These are phyloP conservation scores for Alternaria sp. DNA, from an alignment of 2,329 filamentous ascomycete genomes.

Conservation along the genomic window DNA sequence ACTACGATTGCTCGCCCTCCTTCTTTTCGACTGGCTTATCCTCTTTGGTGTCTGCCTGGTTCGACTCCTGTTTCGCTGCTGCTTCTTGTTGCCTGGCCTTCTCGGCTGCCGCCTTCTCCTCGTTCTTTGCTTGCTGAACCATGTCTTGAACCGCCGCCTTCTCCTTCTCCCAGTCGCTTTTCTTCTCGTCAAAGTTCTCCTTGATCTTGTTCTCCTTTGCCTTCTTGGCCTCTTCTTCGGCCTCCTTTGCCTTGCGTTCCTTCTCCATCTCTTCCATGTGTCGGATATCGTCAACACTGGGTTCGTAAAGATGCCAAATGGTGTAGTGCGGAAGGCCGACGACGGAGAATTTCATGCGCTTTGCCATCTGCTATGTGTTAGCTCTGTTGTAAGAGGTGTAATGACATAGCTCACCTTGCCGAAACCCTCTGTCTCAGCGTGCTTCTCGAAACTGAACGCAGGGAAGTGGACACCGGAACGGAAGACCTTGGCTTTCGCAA, in stretches of 20 bases:
- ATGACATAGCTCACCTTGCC: conserved; percentile 74
- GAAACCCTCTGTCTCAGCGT: conserved; percentile 97
- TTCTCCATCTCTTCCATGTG: conserved; percentile 99
- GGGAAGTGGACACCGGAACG: conserved; percentile 95
- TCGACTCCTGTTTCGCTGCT: conserved; percentile 34
- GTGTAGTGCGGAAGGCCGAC: conserved; percentile 96
- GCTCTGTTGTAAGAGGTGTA: not conserved
- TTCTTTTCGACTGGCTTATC: conserved; percentile 24
- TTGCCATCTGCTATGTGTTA: conserved; percentile 77
- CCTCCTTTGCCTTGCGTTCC: conserved; percentile 79
- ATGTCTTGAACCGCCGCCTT: conserved; percentile 78
- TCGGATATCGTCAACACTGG: conserved; percentile 94
- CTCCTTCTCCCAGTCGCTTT: conserved; percentile 87
- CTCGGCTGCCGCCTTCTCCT: conserved; percentile 47
- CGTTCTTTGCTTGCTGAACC: conserved; percentile 61
- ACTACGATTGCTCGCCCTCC: conserved; percentile 3
- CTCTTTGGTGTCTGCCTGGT: conserved; percentile 36
- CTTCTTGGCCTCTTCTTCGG: conserved; percentile 76
- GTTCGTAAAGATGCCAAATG: conserved; percentile 99
- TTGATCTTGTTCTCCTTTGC: conserved; percentile 80
- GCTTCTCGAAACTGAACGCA: conserved; percentile 97
- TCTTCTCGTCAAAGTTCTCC: conserved; percentile 77
- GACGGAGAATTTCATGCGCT: conserved; percentile 93
- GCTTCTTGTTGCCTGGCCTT: conserved; percentile 62
- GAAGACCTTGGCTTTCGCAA: conserved; percentile 96